These are phyloP conservation scores for Chondrus crispus DNA, from an alignment of 23 red algal species.

Conservation along the genomic window DNA sequence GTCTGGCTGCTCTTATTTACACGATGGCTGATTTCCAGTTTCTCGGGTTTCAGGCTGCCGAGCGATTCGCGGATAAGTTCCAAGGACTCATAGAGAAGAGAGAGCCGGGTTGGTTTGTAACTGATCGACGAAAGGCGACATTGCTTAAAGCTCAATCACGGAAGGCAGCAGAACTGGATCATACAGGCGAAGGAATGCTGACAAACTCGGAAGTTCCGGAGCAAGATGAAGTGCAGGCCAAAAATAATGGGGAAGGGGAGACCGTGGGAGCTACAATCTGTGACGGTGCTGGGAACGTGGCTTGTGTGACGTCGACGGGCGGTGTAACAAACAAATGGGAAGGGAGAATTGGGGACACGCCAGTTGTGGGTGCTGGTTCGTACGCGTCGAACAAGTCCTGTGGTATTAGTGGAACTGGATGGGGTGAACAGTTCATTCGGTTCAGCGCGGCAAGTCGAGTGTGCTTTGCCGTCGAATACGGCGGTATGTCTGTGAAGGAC, in stretches of 20 bases:
- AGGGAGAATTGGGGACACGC: slow-evolving; percentile 72
- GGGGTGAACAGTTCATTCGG: slow-evolving; percentile 54
- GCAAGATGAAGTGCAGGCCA: background rate
- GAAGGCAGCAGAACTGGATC: slow-evolving; percentile 2
- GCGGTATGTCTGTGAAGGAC: slow-evolving; percentile 31
- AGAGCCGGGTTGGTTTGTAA: slow-evolving; percentile 36
- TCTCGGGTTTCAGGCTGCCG: slow-evolving; percentile 31
- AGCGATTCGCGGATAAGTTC: slow-evolving; percentile 22
- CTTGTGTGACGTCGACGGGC: slow-evolving; percentile 74
- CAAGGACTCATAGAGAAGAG: slow-evolving; percentile 24
- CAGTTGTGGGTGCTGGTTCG: slow-evolving; percentile 61
- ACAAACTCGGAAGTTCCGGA: background rate
- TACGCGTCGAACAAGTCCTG: slow-evolving; percentile 65
- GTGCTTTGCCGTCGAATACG: slow-evolving; percentile 40
- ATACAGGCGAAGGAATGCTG: slow-evolving; percentile 13
- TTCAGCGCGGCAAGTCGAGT: slow-evolving; percentile 38
- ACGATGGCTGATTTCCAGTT: slow-evolving; percentile 21
- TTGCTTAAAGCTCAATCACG: background rate
- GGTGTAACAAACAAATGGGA: slow-evolving; percentile 77
- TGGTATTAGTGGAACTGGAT: slow-evolving; percentile 58
- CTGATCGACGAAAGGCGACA: slow-evolving; percentile 28
- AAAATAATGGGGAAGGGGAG: slow-evolving; percentile 25
- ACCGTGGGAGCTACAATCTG: slow-evolving; percentile 67
- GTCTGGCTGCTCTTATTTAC: slow-evolving; percentile 57
- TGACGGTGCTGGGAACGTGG: slow-evolving; percentile 63